These are phyloP conservation scores for Tricholoma saponaceum DNA, from an alignment of 768 basidiomycete genomes.

Conservation along the genomic window DNA sequence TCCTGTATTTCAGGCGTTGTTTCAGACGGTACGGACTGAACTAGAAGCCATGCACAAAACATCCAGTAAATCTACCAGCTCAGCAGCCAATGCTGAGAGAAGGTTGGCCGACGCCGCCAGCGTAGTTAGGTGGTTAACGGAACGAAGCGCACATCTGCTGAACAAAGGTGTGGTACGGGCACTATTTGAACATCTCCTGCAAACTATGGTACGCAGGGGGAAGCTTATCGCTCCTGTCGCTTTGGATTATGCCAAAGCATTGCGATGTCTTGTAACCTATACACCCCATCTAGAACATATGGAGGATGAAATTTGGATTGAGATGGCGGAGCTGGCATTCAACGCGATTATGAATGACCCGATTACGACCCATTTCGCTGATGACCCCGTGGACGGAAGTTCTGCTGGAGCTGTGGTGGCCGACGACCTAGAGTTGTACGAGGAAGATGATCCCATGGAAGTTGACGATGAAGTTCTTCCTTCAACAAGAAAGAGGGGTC, in stretches of 20 bases:
- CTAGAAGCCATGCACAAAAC: conserved; percentile 42
- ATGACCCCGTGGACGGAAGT: conserved; percentile 26
- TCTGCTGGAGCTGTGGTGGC: conserved; percentile 24
- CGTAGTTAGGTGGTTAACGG: conserved; percentile 69
- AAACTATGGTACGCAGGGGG: conserved; percentile 50
- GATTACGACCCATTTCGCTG: conserved; percentile 28
- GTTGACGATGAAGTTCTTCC: conserved; percentile 21
- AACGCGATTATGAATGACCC: conserved; percentile 70
- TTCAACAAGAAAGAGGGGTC: conserved; percentile 34
- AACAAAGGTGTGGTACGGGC: conserved; percentile 51
- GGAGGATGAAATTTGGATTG: conserved; percentile 60
- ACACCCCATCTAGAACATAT: conserved; percentile 78
- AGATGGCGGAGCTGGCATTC: conserved; percentile 66
- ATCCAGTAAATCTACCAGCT: conserved; percentile 34
- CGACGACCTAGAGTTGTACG: conserved; percentile 31
- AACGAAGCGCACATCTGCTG: conserved; percentile 53
- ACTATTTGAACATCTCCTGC: conserved; percentile 61
- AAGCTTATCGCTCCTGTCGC: conserved; percentile 61
- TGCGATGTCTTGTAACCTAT: conserved; percentile 61
- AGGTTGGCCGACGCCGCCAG: conserved; percentile 66
- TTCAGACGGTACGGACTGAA: conserved; percentile 62
- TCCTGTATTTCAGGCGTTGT: conserved; percentile 68
- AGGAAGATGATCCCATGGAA: conserved; percentile 24
- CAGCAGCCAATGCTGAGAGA: conserved; percentile 43
- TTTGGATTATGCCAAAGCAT: conserved; percentile 76